A percentile compares a stretch with the other conserved stretches of the same genome.
Conservation (phyloP, 148 eudicot genomes). For the Dysphania ambrosioides region DNA sequence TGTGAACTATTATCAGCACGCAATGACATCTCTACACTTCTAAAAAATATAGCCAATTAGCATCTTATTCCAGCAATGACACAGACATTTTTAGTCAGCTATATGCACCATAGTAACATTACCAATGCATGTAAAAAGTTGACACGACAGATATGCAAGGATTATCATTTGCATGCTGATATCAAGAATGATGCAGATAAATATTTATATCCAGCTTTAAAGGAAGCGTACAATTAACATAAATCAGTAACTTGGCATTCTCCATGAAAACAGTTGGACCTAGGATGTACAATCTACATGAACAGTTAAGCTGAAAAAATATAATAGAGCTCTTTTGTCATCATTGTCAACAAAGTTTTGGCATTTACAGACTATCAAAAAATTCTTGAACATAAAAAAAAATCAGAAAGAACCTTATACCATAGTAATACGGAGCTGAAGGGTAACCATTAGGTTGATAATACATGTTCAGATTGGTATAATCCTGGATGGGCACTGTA, state of each 20-base stretch:
- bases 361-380: background rate
- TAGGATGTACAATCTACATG: background rate
- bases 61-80: background rate
- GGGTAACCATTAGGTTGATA: constrained; percentile 38
- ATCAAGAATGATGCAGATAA: background rate
- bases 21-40: background rate
- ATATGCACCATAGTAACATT: background rate
- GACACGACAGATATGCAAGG: background rate
- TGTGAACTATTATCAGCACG: background rate
- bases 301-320: background rate
- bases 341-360: background rate
- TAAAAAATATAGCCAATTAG: no score
- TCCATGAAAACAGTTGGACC: background rate
- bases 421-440: constrained; percentile 33
- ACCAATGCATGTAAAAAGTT: background rate
- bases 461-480: constrained; percentile 30
- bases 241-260: background rate
- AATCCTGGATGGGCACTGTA: constrained; percentile 39
- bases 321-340: background rate
- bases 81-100: background rate
- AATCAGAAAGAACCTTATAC: constrained; percentile 20
- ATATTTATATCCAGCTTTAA: background rate
- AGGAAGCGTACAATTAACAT: no score
- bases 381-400: background rate
- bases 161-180: background rate